Evolutionary conservation across 148 eudicot genomes (phyloP).

Genomic region (Heliamphora exappendiculata): DNA sequence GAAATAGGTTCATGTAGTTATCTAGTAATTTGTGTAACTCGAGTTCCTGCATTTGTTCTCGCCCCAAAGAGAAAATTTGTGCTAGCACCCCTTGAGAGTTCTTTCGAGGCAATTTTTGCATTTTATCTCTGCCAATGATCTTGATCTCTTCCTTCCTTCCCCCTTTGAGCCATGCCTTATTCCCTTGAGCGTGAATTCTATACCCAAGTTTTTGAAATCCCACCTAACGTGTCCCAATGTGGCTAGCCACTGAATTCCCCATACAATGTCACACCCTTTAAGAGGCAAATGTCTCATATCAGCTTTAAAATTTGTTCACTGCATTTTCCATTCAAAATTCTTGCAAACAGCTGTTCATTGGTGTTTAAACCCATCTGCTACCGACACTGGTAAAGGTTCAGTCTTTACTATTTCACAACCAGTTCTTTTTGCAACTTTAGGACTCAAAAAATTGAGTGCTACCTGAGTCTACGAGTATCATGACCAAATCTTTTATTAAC

Average conservation of each 20-base stretch:
- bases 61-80: too few species aligned
- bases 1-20: too few species aligned
- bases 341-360: background rate
- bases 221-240: background rate
- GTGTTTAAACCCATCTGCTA: background rate
- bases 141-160: too few species aligned
- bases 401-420: accelerated
- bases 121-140: too few species aligned
- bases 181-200: too few species aligned
- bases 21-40: too few species aligned
- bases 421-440: background rate
- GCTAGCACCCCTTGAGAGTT: background rate
- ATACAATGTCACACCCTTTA: background rate
- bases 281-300: background rate
- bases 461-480: background rate
- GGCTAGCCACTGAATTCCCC: background rate
- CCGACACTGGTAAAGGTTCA: background rate
- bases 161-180: too few species aligned
- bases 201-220: background rate
- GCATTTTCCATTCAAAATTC: background rate
- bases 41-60: too few species aligned
- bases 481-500: background rate
- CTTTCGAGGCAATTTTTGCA: background rate
- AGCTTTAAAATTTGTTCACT: background rate
- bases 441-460: background rate